These are phyloP conservation scores for Pulveroboletus sp. DNA, from an alignment of 768 basidiomycete genomes.

Conservation along the genomic window DNA sequence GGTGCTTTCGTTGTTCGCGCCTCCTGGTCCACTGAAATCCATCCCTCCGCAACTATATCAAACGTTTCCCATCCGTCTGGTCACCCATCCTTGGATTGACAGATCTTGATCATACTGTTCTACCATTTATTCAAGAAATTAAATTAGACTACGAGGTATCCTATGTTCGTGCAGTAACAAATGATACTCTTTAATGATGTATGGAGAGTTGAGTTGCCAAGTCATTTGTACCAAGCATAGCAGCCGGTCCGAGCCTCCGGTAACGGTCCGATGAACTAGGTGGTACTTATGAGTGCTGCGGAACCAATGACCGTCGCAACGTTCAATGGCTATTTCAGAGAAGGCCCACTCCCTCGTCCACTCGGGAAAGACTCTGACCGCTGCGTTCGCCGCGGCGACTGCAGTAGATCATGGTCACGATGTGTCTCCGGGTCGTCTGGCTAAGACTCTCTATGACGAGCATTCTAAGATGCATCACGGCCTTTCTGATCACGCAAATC, in stretches of 20 bases:
- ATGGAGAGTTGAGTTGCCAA: neutral
- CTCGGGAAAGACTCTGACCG: conserved; percentile 36
- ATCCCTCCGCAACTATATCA: conserved; percentile 39
- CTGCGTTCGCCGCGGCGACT: conserved; percentile 37
- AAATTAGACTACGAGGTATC: conserved; percentile 12
- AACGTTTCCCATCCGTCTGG: conserved; percentile 54
- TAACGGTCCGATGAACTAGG: too few species aligned
- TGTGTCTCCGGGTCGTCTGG: conserved; percentile 33
- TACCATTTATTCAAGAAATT: conserved; percentile 15
- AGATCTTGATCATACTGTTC: conserved; percentile 15
- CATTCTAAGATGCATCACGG: conserved; percentile 26
- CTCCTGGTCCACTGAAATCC: conserved; percentile 31
- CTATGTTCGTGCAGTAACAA: neutral
- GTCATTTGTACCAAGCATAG: too few species aligned
- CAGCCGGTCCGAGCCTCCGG: neutral
- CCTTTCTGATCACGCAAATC: conserved; percentile 12
- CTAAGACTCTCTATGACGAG: conserved; percentile 35
- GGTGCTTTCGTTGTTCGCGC: conserved; percentile 41
- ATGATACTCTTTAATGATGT: conserved; percentile 7
- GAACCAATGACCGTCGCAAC: neutral
- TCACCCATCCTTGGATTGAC: conserved; percentile 52
- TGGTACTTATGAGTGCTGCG: too few species aligned
- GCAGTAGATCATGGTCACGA: conserved; percentile 16
- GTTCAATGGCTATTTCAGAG: conserved; percentile 26
- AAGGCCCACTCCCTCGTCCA: conserved; percentile 30